phyloP scores from a whole-genome alignment of 768 basidiomycete species.

The Pleurotus giganteus region DNA sequence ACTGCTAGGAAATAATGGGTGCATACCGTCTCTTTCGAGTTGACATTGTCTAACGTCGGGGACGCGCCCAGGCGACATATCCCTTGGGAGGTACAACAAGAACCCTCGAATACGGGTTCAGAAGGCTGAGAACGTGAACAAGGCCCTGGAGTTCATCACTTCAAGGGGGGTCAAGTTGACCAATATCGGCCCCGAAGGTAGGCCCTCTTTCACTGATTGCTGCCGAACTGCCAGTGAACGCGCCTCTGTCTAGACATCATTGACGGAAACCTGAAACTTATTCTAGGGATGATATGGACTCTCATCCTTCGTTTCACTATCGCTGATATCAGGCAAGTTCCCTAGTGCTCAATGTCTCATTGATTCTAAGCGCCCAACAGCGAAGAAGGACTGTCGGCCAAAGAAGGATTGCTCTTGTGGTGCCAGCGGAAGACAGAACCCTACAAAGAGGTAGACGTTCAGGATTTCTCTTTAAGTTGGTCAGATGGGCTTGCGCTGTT shows the following conservation, averaged over 20 bases:
- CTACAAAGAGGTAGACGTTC: slow-evolving; percentile 89
- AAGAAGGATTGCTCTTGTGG: slow-evolving; percentile 96
- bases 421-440: slow-evolving; percentile 94
- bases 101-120: slow-evolving; percentile 90
- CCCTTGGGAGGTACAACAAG: slow-evolving; percentile 93
- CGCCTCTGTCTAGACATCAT: slow-evolving; percentile 72
- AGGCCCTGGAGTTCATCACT: slow-evolving; percentile 93
- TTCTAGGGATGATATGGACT: slow-evolving; percentile 99
- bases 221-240: slow-evolving; percentile 2
- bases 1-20: slow-evolving; percentile 93
- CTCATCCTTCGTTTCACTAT: slow-evolving; percentile 97
- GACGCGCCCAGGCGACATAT: slow-evolving; percentile 66
- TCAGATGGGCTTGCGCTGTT: slow-evolving; percentile 94
- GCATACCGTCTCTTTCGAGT: slow-evolving; percentile 16
- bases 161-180: slow-evolving; percentile 93
- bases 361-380: slow-evolving; percentile 38
- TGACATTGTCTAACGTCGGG: neutral
- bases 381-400: slow-evolving; percentile 97
- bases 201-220: slow-evolving; percentile 4
- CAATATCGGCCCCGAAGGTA: slow-evolving; percentile 96
- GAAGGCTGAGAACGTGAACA: slow-evolving; percentile 97
- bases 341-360: slow-evolving; percentile 12
- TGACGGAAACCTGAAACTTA: slow-evolving; percentile 97
- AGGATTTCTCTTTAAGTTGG: slow-evolving; percentile 93
- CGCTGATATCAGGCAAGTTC: slow-evolving; percentile 87